Conservation (phyloP, 2,329 filamentous ascomycete species). For the Phialocephala sp. region DNA sequence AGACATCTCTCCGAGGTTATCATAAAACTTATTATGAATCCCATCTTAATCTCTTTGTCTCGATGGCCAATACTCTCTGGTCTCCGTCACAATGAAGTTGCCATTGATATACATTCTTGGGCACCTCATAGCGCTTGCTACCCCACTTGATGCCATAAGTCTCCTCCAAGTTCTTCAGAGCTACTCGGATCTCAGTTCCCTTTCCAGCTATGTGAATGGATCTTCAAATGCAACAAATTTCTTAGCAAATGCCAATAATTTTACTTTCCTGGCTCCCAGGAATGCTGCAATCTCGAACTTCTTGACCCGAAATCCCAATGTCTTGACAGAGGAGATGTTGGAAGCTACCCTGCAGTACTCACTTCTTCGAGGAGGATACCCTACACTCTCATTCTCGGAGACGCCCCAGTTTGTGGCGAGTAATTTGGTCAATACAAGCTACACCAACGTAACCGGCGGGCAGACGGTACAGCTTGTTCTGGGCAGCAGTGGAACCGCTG, state of each 20-base stretch:
- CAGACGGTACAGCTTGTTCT: constrained; percentile 30
- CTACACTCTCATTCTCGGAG: constrained; percentile 25
- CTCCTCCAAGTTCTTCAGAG: constrained; percentile 26
- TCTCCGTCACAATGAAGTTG: constrained; percentile 9
- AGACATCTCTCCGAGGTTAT: not conserved
- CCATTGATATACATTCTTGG: constrained; percentile 8
- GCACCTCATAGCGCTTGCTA: constrained; percentile 12
- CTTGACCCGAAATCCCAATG: constrained; percentile 13
- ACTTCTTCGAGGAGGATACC: constrained; percentile 30
- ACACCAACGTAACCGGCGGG: constrained; percentile 35
- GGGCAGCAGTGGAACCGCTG: constrained; percentile 17
- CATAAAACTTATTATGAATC: not conserved
- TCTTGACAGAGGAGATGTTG: constrained; percentile 23
- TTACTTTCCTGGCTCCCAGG: constrained; percentile 31
- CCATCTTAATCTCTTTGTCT: not conserved
- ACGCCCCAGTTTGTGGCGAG: constrained; percentile 30
- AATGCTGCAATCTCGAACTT: constrained; percentile 30
- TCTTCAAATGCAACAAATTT: constrained; percentile 21
- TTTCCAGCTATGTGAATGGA: constrained; percentile 26
- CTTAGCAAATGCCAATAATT: constrained; percentile 26
- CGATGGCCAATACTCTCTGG: not conserved
- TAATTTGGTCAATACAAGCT: constrained; percentile 25
- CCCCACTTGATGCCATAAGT: constrained; percentile 14
- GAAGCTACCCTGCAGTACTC: constrained; percentile 32
- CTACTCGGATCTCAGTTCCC: constrained; percentile 28